Evolutionary conservation across 805 yeast genomes (phyloP), one percentile per base, ranked within the genome.

Genomic region (Kluyveromyces siamensis): DNA sequence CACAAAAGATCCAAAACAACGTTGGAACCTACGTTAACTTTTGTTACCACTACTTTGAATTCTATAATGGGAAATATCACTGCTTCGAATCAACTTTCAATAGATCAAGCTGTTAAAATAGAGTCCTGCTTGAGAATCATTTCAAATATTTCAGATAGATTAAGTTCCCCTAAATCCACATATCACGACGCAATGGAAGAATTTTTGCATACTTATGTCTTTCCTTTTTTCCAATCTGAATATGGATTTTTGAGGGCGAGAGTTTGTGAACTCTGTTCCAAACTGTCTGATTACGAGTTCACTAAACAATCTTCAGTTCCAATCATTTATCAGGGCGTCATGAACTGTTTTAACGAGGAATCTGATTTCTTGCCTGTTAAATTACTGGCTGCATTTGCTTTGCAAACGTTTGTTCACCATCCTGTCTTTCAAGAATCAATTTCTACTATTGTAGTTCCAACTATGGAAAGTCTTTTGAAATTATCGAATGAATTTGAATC

Each of bases 41-140:
- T 85, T 62, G 75, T 83, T 19, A 77, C 80, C 52, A 65, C 66
- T 30, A 74, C 74, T 40, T 70, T 83, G 50, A 69, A 60, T 45
- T 49, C 51, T 14, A 43, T 43, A 10, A 46, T 47, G 18, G 27
- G n/a, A 13, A 55, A 54, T 44, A 27, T 50, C n/a, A 50, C 52
- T 3, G 53, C 52, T 40, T 42, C 50, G 4, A 57, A 56, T 41
- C 61, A 55, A 41, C 61, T 63, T 40, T 63, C 72, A 44, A 62
- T 70, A 49, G 80, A 76, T 27, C 68, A 72, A 40, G 84, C 84
- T 17, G 77, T 82, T 53, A 76, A 82, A 59, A 80, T 79, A 49
- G 97, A 89, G 63, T 89, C 95, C 46, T 78, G 84, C 2, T 70
- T 90, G 56, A 77, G 95, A 57, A 77, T 91, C 57, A 71, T 93